These are phyloP conservation scores for Pezicula radicicola DNA, from an alignment of 2,329 filamentous ascomycete genomes.

Conservation along the genomic window DNA sequence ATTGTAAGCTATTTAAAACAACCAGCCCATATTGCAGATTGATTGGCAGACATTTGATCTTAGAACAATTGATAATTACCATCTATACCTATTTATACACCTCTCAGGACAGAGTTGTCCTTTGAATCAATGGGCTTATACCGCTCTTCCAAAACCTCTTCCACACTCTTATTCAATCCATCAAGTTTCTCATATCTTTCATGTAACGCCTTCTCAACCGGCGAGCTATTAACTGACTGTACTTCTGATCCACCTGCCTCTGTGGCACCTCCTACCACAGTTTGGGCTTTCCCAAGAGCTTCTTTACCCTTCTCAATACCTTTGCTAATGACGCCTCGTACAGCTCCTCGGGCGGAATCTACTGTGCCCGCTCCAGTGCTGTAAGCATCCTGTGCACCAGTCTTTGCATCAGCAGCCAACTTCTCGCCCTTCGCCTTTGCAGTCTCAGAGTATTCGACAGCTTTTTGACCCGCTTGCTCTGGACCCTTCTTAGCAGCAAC, in stretches of 20 bases:
- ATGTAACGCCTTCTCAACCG: constrained; percentile 45
- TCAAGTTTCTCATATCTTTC: constrained; percentile 47
- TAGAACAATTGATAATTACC: background rate
- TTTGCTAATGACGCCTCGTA: constrained; percentile 29
- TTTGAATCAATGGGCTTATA: constrained; percentile 44
- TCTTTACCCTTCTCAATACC: constrained; percentile 32
- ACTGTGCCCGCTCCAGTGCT: constrained; percentile 31
- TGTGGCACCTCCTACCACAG: constrained; percentile 31
- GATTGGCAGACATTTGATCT: no score
- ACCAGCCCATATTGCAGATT: no score
- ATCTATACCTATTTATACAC: constrained; percentile 23
- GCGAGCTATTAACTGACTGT: constrained; percentile 24
- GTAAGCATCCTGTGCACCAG: constrained; percentile 19
- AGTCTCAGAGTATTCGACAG: constrained; percentile 18
- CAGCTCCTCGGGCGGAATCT: constrained; percentile 36
- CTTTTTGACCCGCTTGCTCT: constrained; percentile 18
- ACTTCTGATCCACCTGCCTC: constrained; percentile 37
- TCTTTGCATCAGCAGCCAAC: constrained; percentile 5
- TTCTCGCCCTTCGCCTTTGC: constrained; percentile 10
- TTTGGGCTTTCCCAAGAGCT: constrained; percentile 35
- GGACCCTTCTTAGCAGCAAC: constrained; percentile 26
- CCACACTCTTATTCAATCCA: constrained; percentile 44
- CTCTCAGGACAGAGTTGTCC: constrained; percentile 31
- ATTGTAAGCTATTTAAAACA: no score
- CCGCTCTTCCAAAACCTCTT: constrained; percentile 51